phyloP scores from a whole-genome alignment of 345 rosid species.

The Melaleuca quinquenervia region DNA sequence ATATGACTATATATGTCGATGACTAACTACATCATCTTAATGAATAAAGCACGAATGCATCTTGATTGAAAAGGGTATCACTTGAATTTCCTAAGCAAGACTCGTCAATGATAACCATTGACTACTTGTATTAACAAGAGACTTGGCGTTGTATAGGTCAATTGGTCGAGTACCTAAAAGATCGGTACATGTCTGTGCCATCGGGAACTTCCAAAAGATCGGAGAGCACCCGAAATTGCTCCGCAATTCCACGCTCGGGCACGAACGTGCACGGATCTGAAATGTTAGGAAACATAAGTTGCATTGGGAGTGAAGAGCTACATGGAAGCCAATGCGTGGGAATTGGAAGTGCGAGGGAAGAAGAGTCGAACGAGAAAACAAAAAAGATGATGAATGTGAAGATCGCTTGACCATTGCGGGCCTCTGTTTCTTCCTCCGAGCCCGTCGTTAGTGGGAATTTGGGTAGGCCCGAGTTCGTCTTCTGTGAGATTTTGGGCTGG shows the following conservation, averaged over 20 bases:
- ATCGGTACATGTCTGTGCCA: accelerated
- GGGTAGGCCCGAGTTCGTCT: neutral
- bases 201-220: neutral
- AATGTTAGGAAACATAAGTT: neutral
- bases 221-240: neutral
- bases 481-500: neutral
- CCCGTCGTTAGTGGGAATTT: neutral
- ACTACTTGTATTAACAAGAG: neutral
- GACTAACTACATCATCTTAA: neutral
- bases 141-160: neutral
- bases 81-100: neutral
- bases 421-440: neutral
- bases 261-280: neutral
- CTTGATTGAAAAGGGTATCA: neutral
- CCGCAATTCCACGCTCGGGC: neutral
- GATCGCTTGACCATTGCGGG: neutral
- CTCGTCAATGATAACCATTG: neutral
- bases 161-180: neutral
- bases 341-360: neutral
- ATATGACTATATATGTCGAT: neutral
- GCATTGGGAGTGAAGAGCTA: neutral
- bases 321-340: neutral
- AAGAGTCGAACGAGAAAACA: neutral
- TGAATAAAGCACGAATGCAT: neutral
- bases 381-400: neutral